A percentile compares a stretch with the other conserved stretches of the same genome.
Evolutionary conservation across 2,329 filamentous ascomycete genomes (phyloP).

Genomic region (Nakataea oryzae): DNA sequence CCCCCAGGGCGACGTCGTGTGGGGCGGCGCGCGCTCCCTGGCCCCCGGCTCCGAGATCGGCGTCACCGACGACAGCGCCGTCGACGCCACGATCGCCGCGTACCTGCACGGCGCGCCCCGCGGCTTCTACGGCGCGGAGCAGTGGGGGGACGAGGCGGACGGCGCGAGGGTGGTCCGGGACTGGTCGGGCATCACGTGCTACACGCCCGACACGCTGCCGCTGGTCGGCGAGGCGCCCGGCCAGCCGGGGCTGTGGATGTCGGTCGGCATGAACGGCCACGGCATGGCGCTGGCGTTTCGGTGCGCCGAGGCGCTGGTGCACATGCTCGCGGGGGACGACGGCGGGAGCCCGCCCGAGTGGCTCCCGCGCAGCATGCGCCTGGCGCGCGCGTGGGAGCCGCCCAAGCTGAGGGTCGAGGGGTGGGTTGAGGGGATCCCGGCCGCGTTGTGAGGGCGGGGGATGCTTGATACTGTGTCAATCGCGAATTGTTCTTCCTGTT

Average conservation of each 20-base stretch:
- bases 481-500: too few relatives aligned
- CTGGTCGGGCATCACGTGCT: constrained; percentile 46
- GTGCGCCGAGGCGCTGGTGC: constrained; percentile 44
- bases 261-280: constrained; percentile 54
- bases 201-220: constrained; percentile 40
- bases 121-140: constrained; percentile 38
- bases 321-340: constrained; percentile 19
- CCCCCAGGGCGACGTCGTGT: constrained; percentile 46
- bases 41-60: constrained; percentile 32
- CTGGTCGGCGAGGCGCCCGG: constrained; percentile 37
- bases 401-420: background rate
- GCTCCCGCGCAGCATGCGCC: background rate
- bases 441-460: too few relatives aligned
- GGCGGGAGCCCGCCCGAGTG: background rate
- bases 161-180: constrained; percentile 29
- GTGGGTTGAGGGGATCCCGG: background rate
- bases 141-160: constrained; percentile 33
- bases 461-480: too few relatives aligned
- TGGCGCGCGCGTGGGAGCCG: constrained; percentile 3
- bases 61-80: constrained; percentile 42
- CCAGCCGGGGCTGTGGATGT: constrained; percentile 35
- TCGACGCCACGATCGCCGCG: constrained; percentile 38
- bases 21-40: constrained; percentile 44
- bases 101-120: constrained; percentile 32
- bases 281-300: constrained; percentile 56